A percentile compares a stretch with the other conserved stretches of the same genome.
Conservation (phyloP, 2,329 filamentous ascomycete species). For the Ciborinia camelliae region DNA sequence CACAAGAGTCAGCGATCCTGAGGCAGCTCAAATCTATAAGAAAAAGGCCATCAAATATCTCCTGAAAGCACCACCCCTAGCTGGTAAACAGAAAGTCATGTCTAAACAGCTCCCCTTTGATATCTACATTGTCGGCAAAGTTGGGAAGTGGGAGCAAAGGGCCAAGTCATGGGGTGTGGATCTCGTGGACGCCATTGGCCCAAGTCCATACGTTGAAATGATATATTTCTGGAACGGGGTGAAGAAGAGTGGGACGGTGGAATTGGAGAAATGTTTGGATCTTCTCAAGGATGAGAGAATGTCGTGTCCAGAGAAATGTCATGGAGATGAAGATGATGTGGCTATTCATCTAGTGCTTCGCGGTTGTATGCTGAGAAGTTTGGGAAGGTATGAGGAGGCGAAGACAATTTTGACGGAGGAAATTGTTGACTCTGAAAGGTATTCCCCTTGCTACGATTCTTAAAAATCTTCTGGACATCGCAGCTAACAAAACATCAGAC, state of each 20-base stretch:
- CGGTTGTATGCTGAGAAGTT: conserved; percentile 61
- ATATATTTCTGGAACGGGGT: conserved; percentile 89
- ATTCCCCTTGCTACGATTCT: conserved; percentile 30
- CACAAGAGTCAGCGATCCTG: conserved; percentile 43
- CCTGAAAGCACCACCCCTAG: conserved; percentile 65
- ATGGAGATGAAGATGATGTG: conserved; percentile 55
- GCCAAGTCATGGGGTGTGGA: conserved; percentile 63
- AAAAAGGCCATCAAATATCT: conserved; percentile 66
- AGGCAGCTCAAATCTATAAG: conserved; percentile 55
- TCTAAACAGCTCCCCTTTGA: conserved; percentile 87
- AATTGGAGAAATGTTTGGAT: conserved; percentile 61
- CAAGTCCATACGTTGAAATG: conserved; percentile 85
- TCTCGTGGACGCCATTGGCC: conserved; percentile 75
- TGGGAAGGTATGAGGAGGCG: conserved; percentile 62
- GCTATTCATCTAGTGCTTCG: conserved; percentile 65
- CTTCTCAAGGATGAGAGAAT: conserved; percentile 65
- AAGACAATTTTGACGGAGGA: conserved; percentile 58
- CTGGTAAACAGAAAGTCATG: conserved; percentile 88
- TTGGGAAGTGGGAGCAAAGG: conserved; percentile 82
- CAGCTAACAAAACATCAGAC: conserved; percentile 39
- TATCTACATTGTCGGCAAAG: conserved; percentile 75
- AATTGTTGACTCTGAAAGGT: conserved; percentile 64
- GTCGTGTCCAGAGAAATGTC: conserved; percentile 45
- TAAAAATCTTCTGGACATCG: neutral
- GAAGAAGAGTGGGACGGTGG: conserved; percentile 68